Base-by-base conservation (phyloP, 805 yeast species). In the Barnettozyma botsteinii region DNA sequence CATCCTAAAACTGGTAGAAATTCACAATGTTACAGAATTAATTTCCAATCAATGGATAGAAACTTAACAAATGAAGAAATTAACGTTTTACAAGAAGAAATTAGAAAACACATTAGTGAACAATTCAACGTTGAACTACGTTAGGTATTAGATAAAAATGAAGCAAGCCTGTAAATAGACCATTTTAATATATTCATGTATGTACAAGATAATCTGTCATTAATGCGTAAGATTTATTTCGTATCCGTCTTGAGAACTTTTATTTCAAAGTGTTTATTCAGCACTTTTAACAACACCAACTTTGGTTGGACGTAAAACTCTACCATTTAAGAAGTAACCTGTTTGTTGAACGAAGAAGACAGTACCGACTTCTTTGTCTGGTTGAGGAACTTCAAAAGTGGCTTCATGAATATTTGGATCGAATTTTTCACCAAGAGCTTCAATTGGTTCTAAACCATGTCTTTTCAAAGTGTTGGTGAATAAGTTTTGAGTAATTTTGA, bases 41-140 rank as follows among this genome's bases (percentile, higher is more conserved):
- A 83, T 57, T 93, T 87, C 64, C 98, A 93, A 65, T 84, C 96
- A 2, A 89, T 93, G 97, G 97, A 91, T 53, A 76, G 96, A 53
- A 83, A 84, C 42, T 68, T 93, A 50, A 86, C 95, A 20, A 87
- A 84, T 57, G 81, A 75, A 2, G 98, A 93, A 59, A 73, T 93
- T 40, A 91, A 91, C 56, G 67, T 54, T 1, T 65, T 87, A 35
- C 95, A 93, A 56, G 73, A 73, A 2, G 59, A 65, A 29, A 85
- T 91, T 20, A 77, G 85, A 46, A 50, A 59, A 1, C 73, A 72
- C n/a, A 67, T 93, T 49, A 65, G 62, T 15, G 56, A 66, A 6
- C 65, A 58, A 33, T 81, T 71, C 52, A 65, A 68, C 3, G 79
- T 88, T 8, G 79, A 76, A 48, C 61, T 88, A 44, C 75, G 79